Evolutionary conservation across 2,329 filamentous ascomycete genomes (phyloP).

Genomic region (Aspergillus quadrilineatus): DNA sequence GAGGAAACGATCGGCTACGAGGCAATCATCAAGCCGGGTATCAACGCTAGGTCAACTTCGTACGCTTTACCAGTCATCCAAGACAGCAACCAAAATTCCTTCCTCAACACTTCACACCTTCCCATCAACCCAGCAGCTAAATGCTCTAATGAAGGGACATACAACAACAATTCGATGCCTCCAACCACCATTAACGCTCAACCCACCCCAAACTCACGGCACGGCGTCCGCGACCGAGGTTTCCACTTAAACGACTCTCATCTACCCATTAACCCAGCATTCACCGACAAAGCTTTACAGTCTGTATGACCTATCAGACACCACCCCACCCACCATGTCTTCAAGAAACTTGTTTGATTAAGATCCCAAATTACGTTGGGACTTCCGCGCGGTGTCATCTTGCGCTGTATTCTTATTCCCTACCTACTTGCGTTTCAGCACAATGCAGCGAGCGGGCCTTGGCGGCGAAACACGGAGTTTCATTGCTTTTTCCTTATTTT

Average conservation of each 20-base stretch:
- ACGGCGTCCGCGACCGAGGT: constrained; percentile 4
- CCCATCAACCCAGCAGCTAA: constrained; percentile 31
- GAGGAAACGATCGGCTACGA: background rate
- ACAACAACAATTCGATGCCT: background rate
- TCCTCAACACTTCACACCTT: constrained; percentile 24
- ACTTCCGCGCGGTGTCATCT: constrained; percentile 20
- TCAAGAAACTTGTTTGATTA: constrained; percentile 5
- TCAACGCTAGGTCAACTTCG: background rate
- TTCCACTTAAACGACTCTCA: constrained; percentile 24
- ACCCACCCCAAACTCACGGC: background rate
- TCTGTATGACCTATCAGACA: constrained; percentile 15
- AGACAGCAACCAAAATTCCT: background rate
- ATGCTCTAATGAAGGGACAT: background rate
- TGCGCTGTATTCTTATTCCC: constrained; percentile 25
- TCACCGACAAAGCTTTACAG: constrained; percentile 17
- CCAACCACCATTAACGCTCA: background rate
- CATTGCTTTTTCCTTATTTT: constrained; percentile 10
- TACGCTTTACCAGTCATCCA: background rate
- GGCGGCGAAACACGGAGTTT: constrained; percentile 28
- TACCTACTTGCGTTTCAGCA: constrained; percentile 17
- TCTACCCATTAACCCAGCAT: constrained; percentile 33
- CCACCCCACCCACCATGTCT: background rate
- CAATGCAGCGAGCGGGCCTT: constrained; percentile 15
- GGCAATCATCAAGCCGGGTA: background rate
- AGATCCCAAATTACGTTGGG: background rate